These are phyloP conservation scores for Arxiozyma bovina DNA, from an alignment of 1,139 yeast species.

Conservation along the genomic window DNA sequence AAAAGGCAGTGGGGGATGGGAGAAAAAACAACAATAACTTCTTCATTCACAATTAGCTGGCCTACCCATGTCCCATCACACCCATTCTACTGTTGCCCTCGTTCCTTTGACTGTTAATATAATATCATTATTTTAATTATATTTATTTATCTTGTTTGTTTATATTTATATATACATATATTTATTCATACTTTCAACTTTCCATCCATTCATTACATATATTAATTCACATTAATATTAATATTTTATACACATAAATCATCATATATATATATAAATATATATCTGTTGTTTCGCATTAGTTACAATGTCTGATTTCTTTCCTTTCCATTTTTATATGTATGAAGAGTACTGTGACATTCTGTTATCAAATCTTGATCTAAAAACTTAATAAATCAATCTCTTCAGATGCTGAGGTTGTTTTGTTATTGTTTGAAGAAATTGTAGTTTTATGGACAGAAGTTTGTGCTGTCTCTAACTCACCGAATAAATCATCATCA, in stretches of 20 bases:
- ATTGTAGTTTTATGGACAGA: background rate
- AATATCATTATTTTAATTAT: no score
- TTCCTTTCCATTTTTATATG: background rate
- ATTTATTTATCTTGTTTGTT: no score
- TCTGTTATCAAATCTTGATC: background rate
- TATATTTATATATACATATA: no score
- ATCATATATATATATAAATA: no score
- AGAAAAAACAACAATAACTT: background rate
- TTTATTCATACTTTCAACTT: background rate
- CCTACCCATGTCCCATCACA: no score
- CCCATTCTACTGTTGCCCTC: no score
- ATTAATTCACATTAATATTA: no score
- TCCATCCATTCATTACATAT: background rate
- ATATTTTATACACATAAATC: no score
- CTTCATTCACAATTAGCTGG: background rate
- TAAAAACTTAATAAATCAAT: slow-evolving; percentile 41
- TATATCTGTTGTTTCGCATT: no score
- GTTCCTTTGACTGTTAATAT: no score
- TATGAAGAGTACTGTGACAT: background rate
- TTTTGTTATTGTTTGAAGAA: slow-evolving; percentile 5
- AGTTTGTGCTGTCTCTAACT: slow-evolving; percentile 21
- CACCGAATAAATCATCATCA: slow-evolving; percentile 29
- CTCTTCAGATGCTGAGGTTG: slow-evolving; percentile 25
- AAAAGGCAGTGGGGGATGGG: no score
- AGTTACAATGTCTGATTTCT: no score